Evolutionary conservation across 805 yeast species (phyloP).

Genomic region (Kazachstania africana): DNA sequence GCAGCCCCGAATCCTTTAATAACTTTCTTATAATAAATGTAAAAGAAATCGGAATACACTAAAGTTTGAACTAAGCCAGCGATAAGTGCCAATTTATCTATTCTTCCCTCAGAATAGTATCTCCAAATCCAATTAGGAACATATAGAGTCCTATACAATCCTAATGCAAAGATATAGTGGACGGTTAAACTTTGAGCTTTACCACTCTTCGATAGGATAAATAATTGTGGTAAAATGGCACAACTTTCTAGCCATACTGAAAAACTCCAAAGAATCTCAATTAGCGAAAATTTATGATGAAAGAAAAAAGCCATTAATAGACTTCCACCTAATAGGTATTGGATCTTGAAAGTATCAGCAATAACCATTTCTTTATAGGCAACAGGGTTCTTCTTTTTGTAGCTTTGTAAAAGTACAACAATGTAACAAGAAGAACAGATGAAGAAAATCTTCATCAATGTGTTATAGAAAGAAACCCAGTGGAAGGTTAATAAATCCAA

Average conservation of each 20-base stretch:
- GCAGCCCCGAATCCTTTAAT: slow-evolving; percentile 68
- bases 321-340: slow-evolving; percentile 57
- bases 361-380: slow-evolving; percentile 41
- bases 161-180: slow-evolving; percentile 90
- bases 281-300: slow-evolving; percentile 48
- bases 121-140: slow-evolving; percentile 94
- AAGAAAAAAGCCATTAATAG: slow-evolving; percentile 48
- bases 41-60: slow-evolving; percentile 90
- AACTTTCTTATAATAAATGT: slow-evolving; percentile 74
- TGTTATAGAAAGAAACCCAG: slow-evolving; percentile 60
- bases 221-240: slow-evolving; percentile 87
- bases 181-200: slow-evolving; percentile 78
- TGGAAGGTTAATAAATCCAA: slow-evolving; percentile 39
- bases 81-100: slow-evolving; percentile 58
- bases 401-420: slow-evolving; percentile 50
- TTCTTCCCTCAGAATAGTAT: slow-evolving; percentile 43
- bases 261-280: slow-evolving; percentile 76
- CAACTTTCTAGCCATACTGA: slow-evolving; percentile 87
- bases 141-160: slow-evolving; percentile 78
- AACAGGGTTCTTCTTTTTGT: slow-evolving; percentile 37
- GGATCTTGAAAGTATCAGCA: slow-evolving; percentile 64
- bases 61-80: slow-evolving; percentile 82
- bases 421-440: slow-evolving; percentile 66
- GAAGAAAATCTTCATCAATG: slow-evolving; percentile 72
- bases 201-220: slow-evolving; percentile 80